Base-by-base conservation (phyloP, 768 basidiomycete genomes). In the Tulasnella calospora region DNA sequence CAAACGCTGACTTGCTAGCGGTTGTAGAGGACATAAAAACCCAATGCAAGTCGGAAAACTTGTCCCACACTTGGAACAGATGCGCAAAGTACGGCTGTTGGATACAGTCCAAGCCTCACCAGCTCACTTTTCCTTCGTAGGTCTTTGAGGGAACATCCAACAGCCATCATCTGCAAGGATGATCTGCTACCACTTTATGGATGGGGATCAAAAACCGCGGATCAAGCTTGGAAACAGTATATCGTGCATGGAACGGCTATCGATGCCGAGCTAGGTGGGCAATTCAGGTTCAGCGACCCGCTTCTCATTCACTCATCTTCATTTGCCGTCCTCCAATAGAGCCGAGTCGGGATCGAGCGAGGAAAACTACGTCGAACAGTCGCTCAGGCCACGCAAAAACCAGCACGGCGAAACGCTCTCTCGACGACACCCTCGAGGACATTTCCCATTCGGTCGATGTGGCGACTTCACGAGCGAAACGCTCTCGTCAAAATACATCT, bases 51-150 rank as follows among this genome's bases (percentile, higher is more conserved):
- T 35, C 33, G 10, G 55, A 76, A 23, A 76, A 76, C 57, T 23
- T 30, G 67, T 23, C 35, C 6, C 17, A 38, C 55, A 69, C 40
- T 61, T 76, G 75, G 75, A 76, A 76, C 35, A 76, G 35, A 46
- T 46, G 46, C 36, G 33, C 30, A 27, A 76, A n/a, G 75, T 76
- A 61, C 27, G 75, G 3, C 17, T 30, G 13, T 15, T 12, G 12
- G 61, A 12, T 15, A 3, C 33, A 5, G 61, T 12, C 15, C 30
- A 33, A 17, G 15, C 30, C 30, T 67, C 30, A 27, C 30, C 30
- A 67, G 15, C 61, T 72, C 38, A 72, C 38, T 40, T 72, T 72
- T 41, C 36, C 71, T 67, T 41, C 38, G 38, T 12, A 72, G 71
- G 38, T 40, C 71, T n/a, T 41, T 72, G 38, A 15, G 17, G 27